Evolutionary conservation across 2,329 filamentous ascomycete genomes (phyloP).

Genomic region (Verticillium isaacii): DNA sequence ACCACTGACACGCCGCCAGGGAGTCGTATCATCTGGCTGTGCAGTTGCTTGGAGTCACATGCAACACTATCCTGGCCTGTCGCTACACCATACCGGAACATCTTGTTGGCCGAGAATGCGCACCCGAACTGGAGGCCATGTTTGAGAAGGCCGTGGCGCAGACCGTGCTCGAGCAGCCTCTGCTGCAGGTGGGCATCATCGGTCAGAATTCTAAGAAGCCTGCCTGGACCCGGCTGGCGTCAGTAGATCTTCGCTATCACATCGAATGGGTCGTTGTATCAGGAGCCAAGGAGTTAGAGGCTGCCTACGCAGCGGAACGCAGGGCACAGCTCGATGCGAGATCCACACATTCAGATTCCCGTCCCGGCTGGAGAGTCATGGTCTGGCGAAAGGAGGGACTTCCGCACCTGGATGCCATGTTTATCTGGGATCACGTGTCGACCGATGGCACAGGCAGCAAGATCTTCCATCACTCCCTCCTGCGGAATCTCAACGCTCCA

Average conservation of each 20-base stretch:
- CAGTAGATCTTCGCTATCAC: background rate
- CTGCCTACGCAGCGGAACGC: background rate
- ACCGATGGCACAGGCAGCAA: constrained; percentile 24
- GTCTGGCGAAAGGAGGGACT: constrained; percentile 10
- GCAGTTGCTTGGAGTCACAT: background rate
- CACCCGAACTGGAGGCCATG: background rate
- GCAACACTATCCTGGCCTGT: background rate
- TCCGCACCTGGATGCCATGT: constrained; percentile 17
- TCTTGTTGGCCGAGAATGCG: background rate
- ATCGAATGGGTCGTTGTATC: constrained; percentile 13
- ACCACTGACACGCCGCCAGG: too few species aligned
- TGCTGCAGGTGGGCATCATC: constrained; percentile 15
- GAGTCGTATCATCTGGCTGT: background rate
- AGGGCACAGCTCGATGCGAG: constrained; percentile 6
- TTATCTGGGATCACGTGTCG: constrained; percentile 21
- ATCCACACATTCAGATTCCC: constrained; percentile 15
- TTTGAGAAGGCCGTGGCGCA: constrained; percentile 12
- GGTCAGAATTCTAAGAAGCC: constrained; percentile 11
- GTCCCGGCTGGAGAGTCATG: constrained; percentile 19
- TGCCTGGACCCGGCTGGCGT: constrained; percentile 10
- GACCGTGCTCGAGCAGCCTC: constrained; percentile 12
- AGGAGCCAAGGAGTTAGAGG: background rate
- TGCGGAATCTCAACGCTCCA: constrained; percentile 18
- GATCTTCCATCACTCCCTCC: constrained; percentile 21
- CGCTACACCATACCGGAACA: background rate